Base-by-base conservation (phyloP, 163 green algal species). In the Coccomyxa subellipsoidea region DNA sequence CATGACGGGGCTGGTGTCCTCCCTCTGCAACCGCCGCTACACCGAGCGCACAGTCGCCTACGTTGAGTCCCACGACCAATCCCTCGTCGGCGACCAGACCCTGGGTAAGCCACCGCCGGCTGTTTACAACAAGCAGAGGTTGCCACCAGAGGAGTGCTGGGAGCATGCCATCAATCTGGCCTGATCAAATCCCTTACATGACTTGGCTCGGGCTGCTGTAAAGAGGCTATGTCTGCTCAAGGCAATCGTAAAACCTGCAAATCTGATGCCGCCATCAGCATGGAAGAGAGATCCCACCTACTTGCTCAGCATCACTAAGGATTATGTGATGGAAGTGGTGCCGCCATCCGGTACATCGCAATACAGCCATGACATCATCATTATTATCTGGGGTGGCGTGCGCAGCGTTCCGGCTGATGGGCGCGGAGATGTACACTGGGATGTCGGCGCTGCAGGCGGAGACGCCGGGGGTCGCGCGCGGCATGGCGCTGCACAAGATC, bases 401-500 rank as follows among this genome's bases (percentile, higher is more conserved):
- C 76, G 78, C 83, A 86, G 78, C 86, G 18, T 88, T 77, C 36
- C 59, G 84, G 12, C 90, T 96, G 10, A 96, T 96, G 90, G 92
- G 93, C 18, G 80, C 87, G 10, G 90, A 90, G 77, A 98, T 98
- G 93, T 98, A 98, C 84, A 88, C 88, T 71, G 89, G 92, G 82
- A 98, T 98, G 95, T 92, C 87, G 25, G 84, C 90, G 0, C 84
- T 96, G 7, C 79, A 84, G 79, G 66, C 85, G 69, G 47, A 79
- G 9, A 86, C 31, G 3, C 80, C 85, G 0, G 77, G 90, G n/a
- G 86, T 98, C 7, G 85, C 88, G 27, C 87, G 95, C 23, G 95
- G 95, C 54, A 93, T 98, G 29, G 91, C 94, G 31, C 82, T 98
- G 54, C 95, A 98, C 91, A 99, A 99, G 88, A 92, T 98, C 85